Evolutionary conservation across 352 stramenopile genomes (phyloP), one percentile per base, ranked within the genome.

Genomic region (Bremia lactucae): DNA sequence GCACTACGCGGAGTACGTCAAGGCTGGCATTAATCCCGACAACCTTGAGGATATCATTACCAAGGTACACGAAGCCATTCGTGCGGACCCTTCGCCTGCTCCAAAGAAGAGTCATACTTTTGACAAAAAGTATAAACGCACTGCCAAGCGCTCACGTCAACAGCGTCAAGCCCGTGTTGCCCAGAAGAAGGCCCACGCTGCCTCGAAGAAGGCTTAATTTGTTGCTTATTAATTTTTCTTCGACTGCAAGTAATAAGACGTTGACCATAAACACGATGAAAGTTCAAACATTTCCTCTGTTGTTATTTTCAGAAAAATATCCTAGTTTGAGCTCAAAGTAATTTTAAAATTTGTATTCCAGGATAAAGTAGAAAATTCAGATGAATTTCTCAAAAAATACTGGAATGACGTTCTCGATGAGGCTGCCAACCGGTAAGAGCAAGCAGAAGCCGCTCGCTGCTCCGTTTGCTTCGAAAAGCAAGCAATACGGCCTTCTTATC

Each of bases 41-140:
- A 88, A 96, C 46, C 79, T 93, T 6, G 83, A 94, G 64, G 83
- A 93, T 55, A 31, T 89, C 36, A 94, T 97, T 59, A 89, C 93
- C 37, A 83, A 86, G 57, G 94, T 98, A 22, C 96, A 98, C 65
- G 90, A 97, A 61, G 89, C 93, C 52, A 99, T 98, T 72, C 94
- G 95, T 42, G 94, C 93, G 52, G 94, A 99, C 79, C 96, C 96
- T 24, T 91, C 76, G 45, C 72, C 90, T 13, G 75, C 83, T 19
- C 53, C 81, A 35, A 98, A 98, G 88, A 95, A 92, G 59, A 72
- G 71, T 6, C 93, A 91, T 68, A 72, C 59, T 21, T 76, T 80
- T 34, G 87, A 97, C 69, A 96, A 95, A 71, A 92, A 84, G 68
- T 97, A 89, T 90, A 98, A 97, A 83, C 72, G 78, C 19, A 62